Conservation (phyloP, 2,329 filamentous ascomycete genomes). For the Taxawa tesnikishii region DNA sequence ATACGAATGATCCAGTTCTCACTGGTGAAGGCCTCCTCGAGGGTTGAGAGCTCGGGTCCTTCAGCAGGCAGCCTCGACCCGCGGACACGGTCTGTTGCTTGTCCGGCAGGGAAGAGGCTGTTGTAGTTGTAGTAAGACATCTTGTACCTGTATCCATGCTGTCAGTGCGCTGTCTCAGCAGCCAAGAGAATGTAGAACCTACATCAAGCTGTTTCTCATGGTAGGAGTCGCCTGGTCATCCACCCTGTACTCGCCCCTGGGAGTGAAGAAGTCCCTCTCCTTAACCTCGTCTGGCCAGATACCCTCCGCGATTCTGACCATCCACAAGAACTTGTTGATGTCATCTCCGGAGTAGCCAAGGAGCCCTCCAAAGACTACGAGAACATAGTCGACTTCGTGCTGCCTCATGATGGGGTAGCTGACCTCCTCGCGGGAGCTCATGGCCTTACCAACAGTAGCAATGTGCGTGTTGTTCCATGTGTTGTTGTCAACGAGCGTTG, state of each 20-base stretch:
- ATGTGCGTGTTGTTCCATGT: slow-evolving; percentile 99
- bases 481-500: slow-evolving; percentile 97
- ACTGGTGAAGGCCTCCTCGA: slow-evolving; percentile 96
- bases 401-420: slow-evolving; percentile 98
- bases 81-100: slow-evolving; percentile 83
- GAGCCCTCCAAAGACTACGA: slow-evolving; percentile 91
- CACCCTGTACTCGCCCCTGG: slow-evolving; percentile 86
- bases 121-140: slow-evolving; percentile 99
- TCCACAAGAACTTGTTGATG: slow-evolving; percentile 99
- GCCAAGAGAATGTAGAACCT: slow-evolving; percentile 29
- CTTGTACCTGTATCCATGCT: slow-evolving; percentile 66
- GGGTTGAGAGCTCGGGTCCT: slow-evolving; percentile 70
- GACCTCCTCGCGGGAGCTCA: slow-evolving; percentile 95
- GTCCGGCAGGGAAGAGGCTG: slow-evolving; percentile 77
- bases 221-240: slow-evolving; percentile 87
- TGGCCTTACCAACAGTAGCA: slow-evolving; percentile 95
- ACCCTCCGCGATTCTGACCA: slow-evolving; percentile 97
- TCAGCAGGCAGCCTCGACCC: slow-evolving; percentile 67
- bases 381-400: slow-evolving; percentile 97
- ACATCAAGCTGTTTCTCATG: slow-evolving; percentile 99
- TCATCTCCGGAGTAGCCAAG: slow-evolving; percentile 96
- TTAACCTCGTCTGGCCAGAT: slow-evolving; percentile 99
- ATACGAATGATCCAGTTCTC: slow-evolving; percentile 99
- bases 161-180: slow-evolving; percentile 10
- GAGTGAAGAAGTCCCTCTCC: slow-evolving; percentile 91